These are phyloP conservation scores for Letharia lupina DNA, from an alignment of 495 filamentous ascomycete genomes.

Conservation along the genomic window DNA sequence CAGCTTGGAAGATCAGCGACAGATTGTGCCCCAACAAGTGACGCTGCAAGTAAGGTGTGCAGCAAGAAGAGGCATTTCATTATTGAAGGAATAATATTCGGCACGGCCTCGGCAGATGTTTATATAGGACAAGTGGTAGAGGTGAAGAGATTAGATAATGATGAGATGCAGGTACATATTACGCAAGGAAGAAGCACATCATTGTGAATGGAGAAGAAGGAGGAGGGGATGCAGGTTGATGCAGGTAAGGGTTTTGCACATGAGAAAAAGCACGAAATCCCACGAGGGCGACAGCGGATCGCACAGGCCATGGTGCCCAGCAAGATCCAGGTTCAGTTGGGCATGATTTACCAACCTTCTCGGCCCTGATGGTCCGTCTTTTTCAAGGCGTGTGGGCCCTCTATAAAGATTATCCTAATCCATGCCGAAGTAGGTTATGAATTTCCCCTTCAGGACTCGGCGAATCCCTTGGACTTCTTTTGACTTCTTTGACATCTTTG, in stretches of 20 bases:
- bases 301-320: background rate
- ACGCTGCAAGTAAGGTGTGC: background rate
- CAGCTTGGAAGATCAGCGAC: slow-evolving; percentile 20
- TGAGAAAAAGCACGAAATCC: background rate
- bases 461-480: background rate
- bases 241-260: background rate
- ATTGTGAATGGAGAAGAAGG: background rate
- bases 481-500: background rate
- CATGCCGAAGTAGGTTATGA: background rate
- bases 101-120: background rate
- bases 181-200: background rate
- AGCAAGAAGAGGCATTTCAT: slow-evolving; percentile 1
- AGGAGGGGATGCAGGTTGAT: background rate
- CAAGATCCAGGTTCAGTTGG: background rate
- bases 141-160: too few species aligned
- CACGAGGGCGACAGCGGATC: background rate
- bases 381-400: background rate
- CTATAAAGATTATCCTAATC: background rate
- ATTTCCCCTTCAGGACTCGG: background rate
- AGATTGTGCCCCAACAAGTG: slow-evolving; percentile 7
- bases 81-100: background rate
- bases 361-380: background rate
- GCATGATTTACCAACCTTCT: slow-evolving; percentile 6
- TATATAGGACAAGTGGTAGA: background rate
- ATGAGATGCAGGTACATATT: background rate